phyloP scores from a whole-genome alignment of 345 rosid species.

The Pistacia integerrima region DNA sequence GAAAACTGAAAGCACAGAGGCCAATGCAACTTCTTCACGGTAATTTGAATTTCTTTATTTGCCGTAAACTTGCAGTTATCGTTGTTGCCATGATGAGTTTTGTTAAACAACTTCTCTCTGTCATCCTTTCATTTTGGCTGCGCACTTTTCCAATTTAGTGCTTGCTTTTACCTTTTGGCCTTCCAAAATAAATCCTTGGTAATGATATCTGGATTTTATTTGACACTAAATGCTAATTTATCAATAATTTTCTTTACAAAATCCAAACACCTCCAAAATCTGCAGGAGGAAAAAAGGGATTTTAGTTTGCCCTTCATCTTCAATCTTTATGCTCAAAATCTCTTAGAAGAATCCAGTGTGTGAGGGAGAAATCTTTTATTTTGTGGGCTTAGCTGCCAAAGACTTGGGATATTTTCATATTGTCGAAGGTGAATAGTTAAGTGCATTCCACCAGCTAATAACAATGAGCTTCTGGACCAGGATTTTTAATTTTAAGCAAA shows the following conservation, averaged over 20 bases:
- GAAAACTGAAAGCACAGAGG: slow-evolving; percentile 94
- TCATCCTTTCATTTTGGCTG: background rate
- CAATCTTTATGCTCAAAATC: background rate
- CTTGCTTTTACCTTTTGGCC: background rate
- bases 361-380: background rate
- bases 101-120: background rate
- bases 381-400: background rate
- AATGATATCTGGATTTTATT: background rate
- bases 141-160: background rate
- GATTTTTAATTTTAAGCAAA: background rate
- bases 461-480: background rate
- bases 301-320: background rate
- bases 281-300: background rate
- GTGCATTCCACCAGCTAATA: background rate
- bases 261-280: background rate
- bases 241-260: background rate
- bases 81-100: background rate
- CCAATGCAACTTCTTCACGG: slow-evolving; percentile 92
- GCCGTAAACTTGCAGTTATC: background rate
- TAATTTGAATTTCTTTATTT: slow-evolving; percentile 16
- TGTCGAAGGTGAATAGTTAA: slow-evolving; percentile 3
- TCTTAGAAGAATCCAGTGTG: background rate
- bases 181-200: background rate
- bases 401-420: background rate
- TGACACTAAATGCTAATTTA: background rate